Evolutionary conservation across 352 stramenopile genomes (phyloP), one percentile per base, ranked within the genome.

Genomic region (Globisporangium abappressorium): DNA sequence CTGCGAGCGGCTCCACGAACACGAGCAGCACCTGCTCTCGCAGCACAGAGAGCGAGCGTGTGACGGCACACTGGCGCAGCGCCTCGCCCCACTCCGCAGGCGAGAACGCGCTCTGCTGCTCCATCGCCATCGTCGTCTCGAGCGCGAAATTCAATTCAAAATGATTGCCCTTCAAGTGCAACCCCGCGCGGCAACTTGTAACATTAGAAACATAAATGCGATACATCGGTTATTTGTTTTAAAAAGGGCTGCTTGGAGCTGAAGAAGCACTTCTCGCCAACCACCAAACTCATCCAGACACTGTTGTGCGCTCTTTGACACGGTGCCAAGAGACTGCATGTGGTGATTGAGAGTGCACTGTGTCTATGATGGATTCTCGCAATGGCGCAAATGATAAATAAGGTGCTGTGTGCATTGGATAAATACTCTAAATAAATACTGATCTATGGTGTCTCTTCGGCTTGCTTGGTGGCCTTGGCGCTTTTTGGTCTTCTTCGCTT

Each of bases 21-120:
- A 72, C 54, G 15, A 72, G 46, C 62, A 72, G 20, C 43, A 41
- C 56, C 34, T 65, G 34, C 3, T 65, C 54, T 15, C 47, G 66
- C 26, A 71, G 11, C 24, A 58, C 49, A 20, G n/a, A 5, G 24
- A 64, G 14, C 5, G 56, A 60, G 0, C 59, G 38, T n/a, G 59
- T 34, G 8, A 20, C 11, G 20, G 49, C 54, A 30, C 51, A 57
- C 15, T 49, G 22, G 8, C 22, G 66, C 59, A 71, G 36, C 34
- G 66, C 66, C 3, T 30, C 33, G 8, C 22, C 11, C 66, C 66
- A 70, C 20, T 70, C 68, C 9, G n/a, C 14, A 3, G 36, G 6
- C 11, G 54, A 28, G 20, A 46, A n/a, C 30, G 41, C 53, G 22
- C 51, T 38, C 24, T 55, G 34, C 53, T 63, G 11, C 22, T 54